A percentile compares a stretch with the other conserved stretches of the same genome.
These are phyloP conservation scores for Gracilariopsis chorda DNA, from an alignment of 23 red algal species.

Conservation along the genomic window DNA sequence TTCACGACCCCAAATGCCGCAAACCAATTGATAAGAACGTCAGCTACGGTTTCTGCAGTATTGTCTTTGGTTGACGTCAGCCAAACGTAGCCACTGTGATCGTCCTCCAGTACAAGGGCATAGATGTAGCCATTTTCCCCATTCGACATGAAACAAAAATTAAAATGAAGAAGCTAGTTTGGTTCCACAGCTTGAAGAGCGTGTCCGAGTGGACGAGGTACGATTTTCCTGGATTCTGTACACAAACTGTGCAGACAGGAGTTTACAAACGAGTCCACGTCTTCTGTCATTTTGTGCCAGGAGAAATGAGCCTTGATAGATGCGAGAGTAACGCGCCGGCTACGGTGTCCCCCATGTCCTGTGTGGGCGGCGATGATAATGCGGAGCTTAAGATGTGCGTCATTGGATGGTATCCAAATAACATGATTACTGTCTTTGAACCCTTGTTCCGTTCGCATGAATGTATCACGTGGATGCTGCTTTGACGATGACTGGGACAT, in stretches of 20 bases:
- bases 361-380: slow-evolving; percentile 2
- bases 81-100: not conserved
- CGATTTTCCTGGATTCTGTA: no score
- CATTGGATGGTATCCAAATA: no score
- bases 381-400: not conserved
- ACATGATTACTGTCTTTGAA: no score
- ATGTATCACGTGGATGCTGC: no score
- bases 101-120: slow-evolving; percentile 5
- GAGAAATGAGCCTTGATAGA: not conserved
- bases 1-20: not conserved
- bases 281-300: not conserved
- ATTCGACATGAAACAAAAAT: no score
- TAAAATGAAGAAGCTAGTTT: no score
- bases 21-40: not conserved
- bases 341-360: slow-evolving; percentile 9
- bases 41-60: not conserved
- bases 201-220: no score
- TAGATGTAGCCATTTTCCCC: not conserved
- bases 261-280: slow-evolving; percentile 7
- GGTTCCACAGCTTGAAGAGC: no score
- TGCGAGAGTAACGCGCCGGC: not conserved
- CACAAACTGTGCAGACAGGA: not conserved
- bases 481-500: no score
- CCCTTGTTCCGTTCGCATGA: no score
- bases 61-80: not conserved